Evolutionary conservation across 1,284 basidiomycete genomes (phyloP), one percentile per base, ranked within the genome.

Genomic region (Pseudozyma pruni): DNA sequence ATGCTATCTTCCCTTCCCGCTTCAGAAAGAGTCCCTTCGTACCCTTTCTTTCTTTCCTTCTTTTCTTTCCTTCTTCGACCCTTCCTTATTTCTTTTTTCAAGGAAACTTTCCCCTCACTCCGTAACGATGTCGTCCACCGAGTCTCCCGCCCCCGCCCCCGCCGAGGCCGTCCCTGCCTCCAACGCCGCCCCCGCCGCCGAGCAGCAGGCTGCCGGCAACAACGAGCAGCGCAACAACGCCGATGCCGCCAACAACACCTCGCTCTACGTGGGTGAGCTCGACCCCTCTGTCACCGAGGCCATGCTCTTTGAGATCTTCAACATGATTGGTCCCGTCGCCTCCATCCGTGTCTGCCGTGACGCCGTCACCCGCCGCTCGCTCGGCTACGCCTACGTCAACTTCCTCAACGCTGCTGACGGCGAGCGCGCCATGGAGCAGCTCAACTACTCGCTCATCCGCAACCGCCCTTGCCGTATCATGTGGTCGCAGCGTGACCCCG

Each of bases 401-500:
- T 99, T 96, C 85, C 88, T 99, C 84, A 98, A 98, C 84, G 87
- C 93, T 33, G 87, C 86, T 57, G 96, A 99, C 87, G 96, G 95
- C 89, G 96, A 99, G 87, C 93, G 94, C 83, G 95, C 96, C 70
- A 88, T 99, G 73, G 96, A 99, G 87, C 93, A 95, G 86, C 90
- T 99, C 85, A 99, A 99, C 87, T 99, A 98, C 85, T 97, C 95
- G 73, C 86, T 95, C 82, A 98, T 99, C 87, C 98, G 98, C 88
- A 90, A 90, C 85, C 92, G 93, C 81, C 91, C 96, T 72, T 99
- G 96, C 87, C 94, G 96, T 82, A 99, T 99, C 87, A 99, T 99
- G 96, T 98, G 96, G 94, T 98, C 94, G 81, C 95, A 98, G 89
- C 93, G 96, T 84, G 96, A 98, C 87, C 96, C 96, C 68, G 92